Evolutionary conservation across 768 basidiomycete genomes (phyloP).

Genomic region (Leccinum rimulosum): DNA sequence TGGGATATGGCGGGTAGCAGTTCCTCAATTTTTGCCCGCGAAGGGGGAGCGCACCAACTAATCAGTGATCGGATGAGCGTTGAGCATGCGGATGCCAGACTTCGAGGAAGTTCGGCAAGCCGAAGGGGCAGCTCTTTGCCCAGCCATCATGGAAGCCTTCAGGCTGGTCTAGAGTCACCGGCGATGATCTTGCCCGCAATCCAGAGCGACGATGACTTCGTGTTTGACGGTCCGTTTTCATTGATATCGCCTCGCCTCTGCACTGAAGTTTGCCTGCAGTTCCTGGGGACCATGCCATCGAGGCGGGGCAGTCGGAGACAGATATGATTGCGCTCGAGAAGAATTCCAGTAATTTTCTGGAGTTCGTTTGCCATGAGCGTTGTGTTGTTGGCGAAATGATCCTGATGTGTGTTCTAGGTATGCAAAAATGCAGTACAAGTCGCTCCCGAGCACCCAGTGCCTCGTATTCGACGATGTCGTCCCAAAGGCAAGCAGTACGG

Average conservation of each 20-base stretch:
- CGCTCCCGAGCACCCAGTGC: conserved; percentile 46
- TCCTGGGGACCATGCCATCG: conserved; percentile 31
- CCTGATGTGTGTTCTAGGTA: conserved; percentile 48
- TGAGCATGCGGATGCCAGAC: conserved; percentile 49
- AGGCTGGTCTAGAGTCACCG: conserved; percentile 49
- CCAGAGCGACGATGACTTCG: conserved; percentile 59
- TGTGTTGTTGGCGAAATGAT: not conserved
- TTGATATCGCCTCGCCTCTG: not conserved
- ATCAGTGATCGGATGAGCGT: conserved; percentile 48
- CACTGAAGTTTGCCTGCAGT: conserved; percentile 23
- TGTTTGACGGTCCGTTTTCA: conserved; percentile 54
- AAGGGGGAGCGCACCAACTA: conserved; percentile 29
- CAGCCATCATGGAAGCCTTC: conserved; percentile 45
- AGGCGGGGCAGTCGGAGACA: conserved; percentile 54
- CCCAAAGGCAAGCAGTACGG: conserved; percentile 62
- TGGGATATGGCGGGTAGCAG: conserved; percentile 81
- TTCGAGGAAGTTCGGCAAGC: conserved; percentile 56
- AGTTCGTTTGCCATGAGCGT: conserved; percentile 49
- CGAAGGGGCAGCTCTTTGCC: conserved; percentile 57
- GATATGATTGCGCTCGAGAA: conserved; percentile 64
- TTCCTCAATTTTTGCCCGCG: conserved; percentile 46
- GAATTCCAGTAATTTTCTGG: conserved; percentile 77
- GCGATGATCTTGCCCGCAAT: conserved; percentile 36
- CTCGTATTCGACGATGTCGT: conserved; percentile 67
- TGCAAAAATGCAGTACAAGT: conserved; percentile 69